Base-by-base conservation (phyloP, 305 asterid genomes). In the Rubia peregrina region DNA sequence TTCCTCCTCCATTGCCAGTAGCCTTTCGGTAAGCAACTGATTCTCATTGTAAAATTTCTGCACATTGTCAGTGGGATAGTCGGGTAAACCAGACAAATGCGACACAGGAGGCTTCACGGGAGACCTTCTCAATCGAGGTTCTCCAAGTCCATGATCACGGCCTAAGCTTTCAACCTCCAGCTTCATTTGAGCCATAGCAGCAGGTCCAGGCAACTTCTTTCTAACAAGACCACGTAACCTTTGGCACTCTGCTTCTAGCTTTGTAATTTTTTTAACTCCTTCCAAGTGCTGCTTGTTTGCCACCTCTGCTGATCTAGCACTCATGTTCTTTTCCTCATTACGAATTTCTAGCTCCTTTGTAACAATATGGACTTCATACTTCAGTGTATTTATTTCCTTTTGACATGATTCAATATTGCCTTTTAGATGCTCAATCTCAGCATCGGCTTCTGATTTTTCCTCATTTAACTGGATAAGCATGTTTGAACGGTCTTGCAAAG, bases 201-300 rank as follows among this genome's bases (percentile, higher is more conserved):
- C 97, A 61, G 98, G 98, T 51, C 98, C 97, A 9, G 98, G 98
- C 76, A 93, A 78, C 80, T 89, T 90, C 84, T 93, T 93, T 71
- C 95, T 83, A 69, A 93, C 98, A 78, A 93, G 98, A 65, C 97
- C 96, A 61, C 98, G 90, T 79, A 93, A 76, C 79, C 98, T 88
- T 83, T 93, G 98, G 78, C 95, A 89, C 80, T 93, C 98, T 36
- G 92, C 95, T 83, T 93, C 98, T 71, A 93, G 85, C 90, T 93
- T 93, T 10, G 93, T 84, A 38, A 93, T 93, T 80, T 93, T 90
- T 85, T 88, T 93, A 69, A 85, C 96, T 71, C 96, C 98, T 79
- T 93, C 98, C 69, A 93, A 81, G 61, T 93, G 96, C 79, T 93
- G 96, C 83, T 85, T 90, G 82, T 88, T 93, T 61, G 96, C 92